Conservation (phyloP, 164 flowering plant genomes). For the Berberis thunbergii region DNA sequence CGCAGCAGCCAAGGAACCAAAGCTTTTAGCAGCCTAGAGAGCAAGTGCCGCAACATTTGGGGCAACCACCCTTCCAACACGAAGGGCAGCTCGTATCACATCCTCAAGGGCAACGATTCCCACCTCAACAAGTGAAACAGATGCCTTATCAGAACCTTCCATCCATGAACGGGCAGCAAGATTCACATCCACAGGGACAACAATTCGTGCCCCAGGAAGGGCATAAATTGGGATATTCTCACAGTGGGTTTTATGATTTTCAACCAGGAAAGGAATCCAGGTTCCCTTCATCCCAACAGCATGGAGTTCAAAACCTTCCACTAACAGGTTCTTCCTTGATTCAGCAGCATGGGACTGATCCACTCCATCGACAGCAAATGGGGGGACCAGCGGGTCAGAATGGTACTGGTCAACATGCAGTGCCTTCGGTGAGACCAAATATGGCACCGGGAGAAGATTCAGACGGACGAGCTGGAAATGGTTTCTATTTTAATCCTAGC, state of each 20-base stretch:
- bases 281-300: constrained; percentile 15
- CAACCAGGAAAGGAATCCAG: constrained; percentile 38
- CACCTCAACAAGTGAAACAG: constrained; percentile 11
- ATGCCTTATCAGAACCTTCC: no score
- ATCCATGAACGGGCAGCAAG: background rate
- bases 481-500: constrained; percentile 24
- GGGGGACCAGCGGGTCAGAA: constrained; percentile 38
- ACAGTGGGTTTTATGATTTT: constrained; percentile 43
- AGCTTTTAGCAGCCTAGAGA: constrained; percentile 18
- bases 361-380: constrained; percentile 31
- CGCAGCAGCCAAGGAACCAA: constrained; percentile 7
- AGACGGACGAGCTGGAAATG: constrained; percentile 43
- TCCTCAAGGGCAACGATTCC: constrained; percentile 28
- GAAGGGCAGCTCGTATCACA: constrained; percentile 19
- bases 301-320: constrained; percentile 27
- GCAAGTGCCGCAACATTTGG: constrained; percentile 1
- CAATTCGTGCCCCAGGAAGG: constrained; percentile 24
- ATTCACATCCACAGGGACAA: constrained; percentile 32
- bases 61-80: constrained; percentile 27
- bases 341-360: constrained; percentile 23
- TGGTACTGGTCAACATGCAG: constrained; percentile 28
- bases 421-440: constrained; percentile 28
- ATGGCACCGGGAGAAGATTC: constrained; percentile 20
- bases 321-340: constrained; percentile 19
- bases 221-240: constrained; percentile 28